These are phyloP conservation scores for Trichosanthes truncata DNA, from an alignment of 306 rosid genomes.

Conservation along the genomic window DNA sequence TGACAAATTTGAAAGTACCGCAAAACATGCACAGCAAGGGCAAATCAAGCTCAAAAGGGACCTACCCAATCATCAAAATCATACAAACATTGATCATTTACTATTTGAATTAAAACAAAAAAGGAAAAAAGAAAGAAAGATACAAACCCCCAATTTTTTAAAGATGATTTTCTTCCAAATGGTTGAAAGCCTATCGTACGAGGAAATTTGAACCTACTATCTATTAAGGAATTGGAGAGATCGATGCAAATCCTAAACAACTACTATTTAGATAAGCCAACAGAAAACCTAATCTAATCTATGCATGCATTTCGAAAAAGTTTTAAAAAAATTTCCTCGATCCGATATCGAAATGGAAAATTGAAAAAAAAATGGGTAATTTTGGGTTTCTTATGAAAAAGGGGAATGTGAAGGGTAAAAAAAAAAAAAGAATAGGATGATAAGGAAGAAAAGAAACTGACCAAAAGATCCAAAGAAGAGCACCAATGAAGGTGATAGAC, in stretches of 20 bases:
- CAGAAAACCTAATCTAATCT: too few relatives aligned
- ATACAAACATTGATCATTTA: not conserved
- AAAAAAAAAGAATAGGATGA: too few relatives aligned
- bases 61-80: conserved; percentile 7
- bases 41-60: conserved; percentile 32
- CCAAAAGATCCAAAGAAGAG: conserved; percentile 30
- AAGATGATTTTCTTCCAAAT: too few relatives aligned
- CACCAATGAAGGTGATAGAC: conserved; percentile 23
- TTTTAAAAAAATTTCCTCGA: too few relatives aligned
- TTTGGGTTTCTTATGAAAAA: not conserved
- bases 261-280: not conserved
- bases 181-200: too few relatives aligned
- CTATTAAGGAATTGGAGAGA: too few relatives aligned
- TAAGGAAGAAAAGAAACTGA: not conserved
- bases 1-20: conserved; percentile 18
- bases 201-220: too few relatives aligned
- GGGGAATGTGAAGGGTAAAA: too few relatives aligned
- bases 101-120: not conserved
- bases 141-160: too few relatives aligned
- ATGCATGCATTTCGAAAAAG: not conserved
- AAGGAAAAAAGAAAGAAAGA: too few relatives aligned
- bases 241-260: too few relatives aligned
- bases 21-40: conserved; percentile 30
- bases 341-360: not conserved
- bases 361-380: not conserved